phyloP scores from a whole-genome alignment of 495 filamentous ascomycete genomes.

The Hypoxylon lienhwacheense region DNA sequence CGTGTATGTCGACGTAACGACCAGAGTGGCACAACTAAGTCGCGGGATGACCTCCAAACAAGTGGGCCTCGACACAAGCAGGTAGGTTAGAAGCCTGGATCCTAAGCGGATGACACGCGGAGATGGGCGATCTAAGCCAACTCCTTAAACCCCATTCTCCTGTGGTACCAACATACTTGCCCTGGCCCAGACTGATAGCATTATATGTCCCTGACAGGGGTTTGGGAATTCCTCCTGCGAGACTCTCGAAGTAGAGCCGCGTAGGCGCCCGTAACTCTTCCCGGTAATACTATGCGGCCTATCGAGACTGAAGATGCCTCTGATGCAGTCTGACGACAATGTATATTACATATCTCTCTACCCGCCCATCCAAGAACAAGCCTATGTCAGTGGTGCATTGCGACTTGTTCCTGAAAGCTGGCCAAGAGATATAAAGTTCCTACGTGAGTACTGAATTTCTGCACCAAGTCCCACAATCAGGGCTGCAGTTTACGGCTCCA shows the following conservation, averaged over 20 bases:
- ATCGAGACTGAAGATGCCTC: slow-evolving; percentile 15
- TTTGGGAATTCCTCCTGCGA: slow-evolving; percentile 25
- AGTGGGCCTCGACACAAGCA: slow-evolving; percentile 27
- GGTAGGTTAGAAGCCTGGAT: slow-evolving; percentile 13
- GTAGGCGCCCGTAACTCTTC: slow-evolving; percentile 11
- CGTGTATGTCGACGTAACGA: slow-evolving; percentile 18
- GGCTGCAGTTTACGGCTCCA: slow-evolving; percentile 31
- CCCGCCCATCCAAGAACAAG: slow-evolving; percentile 16
- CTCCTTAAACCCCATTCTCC: slow-evolving; percentile 26
- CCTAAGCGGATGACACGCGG: slow-evolving; percentile 25
- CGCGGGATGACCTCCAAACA: slow-evolving; percentile 28
- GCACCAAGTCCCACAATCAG: slow-evolving; percentile 31
- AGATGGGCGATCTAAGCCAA: slow-evolving; percentile 25
- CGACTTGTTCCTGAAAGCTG: slow-evolving; percentile 15
- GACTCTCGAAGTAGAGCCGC: slow-evolving; percentile 28
- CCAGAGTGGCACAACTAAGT: slow-evolving; percentile 24
- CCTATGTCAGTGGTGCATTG: slow-evolving; percentile 13
- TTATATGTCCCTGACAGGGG: slow-evolving; percentile 26
- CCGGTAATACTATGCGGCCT: slow-evolving; percentile 19
- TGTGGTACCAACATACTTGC: slow-evolving; percentile 29
- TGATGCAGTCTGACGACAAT: slow-evolving; percentile 31
- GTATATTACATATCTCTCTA: slow-evolving; percentile 22
- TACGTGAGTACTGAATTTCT: slow-evolving; percentile 20
- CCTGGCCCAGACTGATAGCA: slow-evolving; percentile 25
- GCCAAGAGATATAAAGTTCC: slow-evolving; percentile 16